These are phyloP conservation scores for Lasiodiplodia theobromae DNA, from an alignment of 2,329 filamentous ascomycete species.

Conservation along the genomic window DNA sequence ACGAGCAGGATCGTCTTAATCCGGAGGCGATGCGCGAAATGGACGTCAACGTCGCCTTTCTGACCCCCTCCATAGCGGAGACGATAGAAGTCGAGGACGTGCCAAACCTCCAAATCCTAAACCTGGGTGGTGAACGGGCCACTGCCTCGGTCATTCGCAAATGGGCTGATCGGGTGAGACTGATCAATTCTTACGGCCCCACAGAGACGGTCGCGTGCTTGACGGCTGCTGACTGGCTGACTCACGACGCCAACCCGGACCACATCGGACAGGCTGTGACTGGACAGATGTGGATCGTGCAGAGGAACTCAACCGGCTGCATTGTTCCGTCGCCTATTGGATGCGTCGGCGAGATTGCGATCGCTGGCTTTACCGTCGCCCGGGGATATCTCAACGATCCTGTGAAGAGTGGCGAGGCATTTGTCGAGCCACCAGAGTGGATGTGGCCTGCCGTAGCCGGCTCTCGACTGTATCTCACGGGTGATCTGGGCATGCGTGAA, in stretches of 20 bases:
- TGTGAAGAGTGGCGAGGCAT: slow-evolving; percentile 2
- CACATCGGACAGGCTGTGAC: too few species aligned
- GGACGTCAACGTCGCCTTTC: slow-evolving; percentile 60
- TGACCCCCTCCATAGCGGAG: slow-evolving; percentile 58
- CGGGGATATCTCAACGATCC: slow-evolving; percentile 2
- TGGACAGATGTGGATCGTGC: too few species aligned
- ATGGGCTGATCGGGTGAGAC: too few species aligned
- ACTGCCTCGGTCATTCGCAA: too few species aligned
- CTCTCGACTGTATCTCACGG: slow-evolving; percentile 41
- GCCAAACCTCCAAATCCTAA: too few species aligned
- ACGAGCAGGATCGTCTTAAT: slow-evolving; percentile 58
- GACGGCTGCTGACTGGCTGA: too few species aligned
- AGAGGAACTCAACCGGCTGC: slow-evolving; percentile 30
- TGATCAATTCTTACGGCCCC: too few species aligned
- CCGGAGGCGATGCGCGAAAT: slow-evolving; percentile 58
- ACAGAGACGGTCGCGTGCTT: too few species aligned
- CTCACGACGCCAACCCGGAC: too few species aligned
- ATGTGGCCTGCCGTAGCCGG: neutral
- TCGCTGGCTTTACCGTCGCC: slow-evolving; percentile 28
- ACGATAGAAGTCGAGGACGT: too few species aligned
- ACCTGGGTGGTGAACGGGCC: too few species aligned
- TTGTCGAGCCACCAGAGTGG: slow-evolving; percentile 9
- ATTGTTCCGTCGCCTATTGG: slow-evolving; percentile 38
- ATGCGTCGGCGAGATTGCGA: slow-evolving; percentile 34
- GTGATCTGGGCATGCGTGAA: slow-evolving; percentile 43